Conservation (phyloP, 768 basidiomycete species). For the Tylopilus sp. region DNA sequence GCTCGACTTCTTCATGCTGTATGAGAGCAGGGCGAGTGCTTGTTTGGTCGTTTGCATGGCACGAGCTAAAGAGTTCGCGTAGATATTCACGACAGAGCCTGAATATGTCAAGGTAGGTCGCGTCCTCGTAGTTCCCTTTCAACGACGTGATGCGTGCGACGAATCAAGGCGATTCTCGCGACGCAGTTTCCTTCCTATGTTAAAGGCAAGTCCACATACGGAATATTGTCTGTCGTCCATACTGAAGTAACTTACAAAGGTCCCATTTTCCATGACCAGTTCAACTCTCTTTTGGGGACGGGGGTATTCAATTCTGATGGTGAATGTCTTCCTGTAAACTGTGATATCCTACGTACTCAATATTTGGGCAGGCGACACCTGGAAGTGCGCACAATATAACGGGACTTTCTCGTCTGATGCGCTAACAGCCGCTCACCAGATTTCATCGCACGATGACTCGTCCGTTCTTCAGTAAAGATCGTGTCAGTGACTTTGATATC, state of each 20-base stretch:
- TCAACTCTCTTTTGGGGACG: constrained; percentile 31
- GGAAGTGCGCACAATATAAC: constrained; percentile 32
- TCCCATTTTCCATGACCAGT: constrained; percentile 21
- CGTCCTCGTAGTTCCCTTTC: background rate
- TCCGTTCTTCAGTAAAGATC: constrained; percentile 43
- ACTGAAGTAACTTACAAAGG: constrained; percentile 12
- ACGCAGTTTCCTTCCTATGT: constrained; percentile 35
- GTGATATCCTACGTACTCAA: background rate
- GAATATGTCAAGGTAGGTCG: constrained; percentile 37
- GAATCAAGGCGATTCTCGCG: constrained; percentile 34
- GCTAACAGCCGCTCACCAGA: constrained; percentile 16
- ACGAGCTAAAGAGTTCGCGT: background rate
- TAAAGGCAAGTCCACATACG: constrained; percentile 28
- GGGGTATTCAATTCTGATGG: constrained; percentile 45
- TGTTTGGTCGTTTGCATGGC: background rate
- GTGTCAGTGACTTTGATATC: constrained; percentile 39
- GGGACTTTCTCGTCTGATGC: background rate
- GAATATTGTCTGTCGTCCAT: background rate
- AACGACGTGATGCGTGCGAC: background rate
- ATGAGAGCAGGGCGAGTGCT: constrained; percentile 26
- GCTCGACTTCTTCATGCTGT: constrained; percentile 17
- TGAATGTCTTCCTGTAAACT: background rate
- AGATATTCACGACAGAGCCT: constrained; percentile 40
- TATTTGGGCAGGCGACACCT: constrained; percentile 28
- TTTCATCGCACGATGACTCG: constrained; percentile 51